phyloP scores from a whole-genome alignment of 768 basidiomycete species.

The Boletales sp. region DNA sequence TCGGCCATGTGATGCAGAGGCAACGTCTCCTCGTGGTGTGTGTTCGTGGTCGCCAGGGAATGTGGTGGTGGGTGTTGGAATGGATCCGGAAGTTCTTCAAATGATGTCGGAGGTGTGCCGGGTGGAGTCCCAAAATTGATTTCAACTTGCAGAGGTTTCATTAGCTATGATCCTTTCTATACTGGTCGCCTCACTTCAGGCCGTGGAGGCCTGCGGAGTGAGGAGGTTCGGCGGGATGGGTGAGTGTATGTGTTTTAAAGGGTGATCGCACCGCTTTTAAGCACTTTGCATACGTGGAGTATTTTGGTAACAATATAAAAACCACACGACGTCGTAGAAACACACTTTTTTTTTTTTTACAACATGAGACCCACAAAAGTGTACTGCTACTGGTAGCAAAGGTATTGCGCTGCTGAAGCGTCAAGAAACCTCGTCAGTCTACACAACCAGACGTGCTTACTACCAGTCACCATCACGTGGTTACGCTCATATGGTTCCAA shows the following conservation, averaged over 20 bases:
- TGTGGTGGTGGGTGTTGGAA: slow-evolving; percentile 28
- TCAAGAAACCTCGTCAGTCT: neutral
- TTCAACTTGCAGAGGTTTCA: slow-evolving; percentile 64
- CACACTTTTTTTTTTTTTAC: neutral
- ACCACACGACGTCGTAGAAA: neutral
- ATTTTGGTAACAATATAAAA: neutral
- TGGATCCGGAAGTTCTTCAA: slow-evolving; percentile 68
- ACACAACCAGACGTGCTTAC: slow-evolving; percentile 35
- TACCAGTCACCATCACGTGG: slow-evolving; percentile 87
- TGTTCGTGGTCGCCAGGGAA: slow-evolving; percentile 24
- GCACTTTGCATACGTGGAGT: neutral
- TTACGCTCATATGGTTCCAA: slow-evolving; percentile 91
- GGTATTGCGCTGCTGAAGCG: slow-evolving; percentile 39
- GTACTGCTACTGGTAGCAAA: slow-evolving; percentile 37
- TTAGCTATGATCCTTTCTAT: slow-evolving; percentile 26
- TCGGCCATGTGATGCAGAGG: slow-evolving; percentile 53
- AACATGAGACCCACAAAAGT: neutral
- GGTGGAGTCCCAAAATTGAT: slow-evolving; percentile 65
- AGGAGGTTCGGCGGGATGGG: no score
- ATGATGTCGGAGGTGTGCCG: slow-evolving; percentile 47
- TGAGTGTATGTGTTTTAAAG: neutral
- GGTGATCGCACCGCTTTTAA: neutral
- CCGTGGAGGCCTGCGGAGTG: neutral
- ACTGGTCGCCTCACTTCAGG: slow-evolving; percentile 4
- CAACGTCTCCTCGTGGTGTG: slow-evolving; percentile 38